phyloP scores from a whole-genome alignment of 371 early-diverging fungal genomes.

The Syncephalastrum sp. region DNA sequence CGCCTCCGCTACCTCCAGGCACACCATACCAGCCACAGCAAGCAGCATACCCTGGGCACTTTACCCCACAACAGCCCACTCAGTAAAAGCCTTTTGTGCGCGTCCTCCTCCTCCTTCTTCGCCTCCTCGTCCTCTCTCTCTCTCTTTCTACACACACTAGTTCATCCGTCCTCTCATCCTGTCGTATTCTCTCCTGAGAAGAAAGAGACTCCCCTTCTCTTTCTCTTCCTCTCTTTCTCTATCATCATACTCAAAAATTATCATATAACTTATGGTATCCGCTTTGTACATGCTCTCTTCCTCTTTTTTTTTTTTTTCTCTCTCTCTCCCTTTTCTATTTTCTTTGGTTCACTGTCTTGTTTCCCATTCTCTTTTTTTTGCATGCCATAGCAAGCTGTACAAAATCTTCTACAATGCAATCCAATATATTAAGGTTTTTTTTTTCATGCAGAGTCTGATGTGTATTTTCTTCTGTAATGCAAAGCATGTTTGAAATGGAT shows the following conservation, averaged over 20 bases:
- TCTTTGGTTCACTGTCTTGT: neutral
- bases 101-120: too few species aligned
- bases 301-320: constrained; percentile 1
- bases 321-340: constrained; percentile 2
- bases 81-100: constrained; percentile 1
- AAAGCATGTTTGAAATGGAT: too few species aligned
- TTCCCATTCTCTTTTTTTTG: too few species aligned
- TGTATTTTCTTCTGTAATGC: too few species aligned
- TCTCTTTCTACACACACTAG: constrained; percentile 14
- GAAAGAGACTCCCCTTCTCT: neutral
- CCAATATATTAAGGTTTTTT: too few species aligned
- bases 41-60: constrained; percentile 2
- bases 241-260: neutral
- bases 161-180: constrained; percentile 13
- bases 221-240: neutral
- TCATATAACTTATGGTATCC: too few species aligned
- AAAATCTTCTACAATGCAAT: too few species aligned
- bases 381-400: too few species aligned
- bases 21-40: constrained; percentile 1
- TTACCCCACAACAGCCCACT: constrained; percentile 5
- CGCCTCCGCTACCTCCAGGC: too few species aligned
- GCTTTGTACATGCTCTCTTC: neutral
- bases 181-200: constrained; percentile 3
- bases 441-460: too few species aligned
- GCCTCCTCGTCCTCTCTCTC: too few species aligned